Evolutionary conservation across 768 basidiomycete species (phyloP), one percentile per base, ranked within the genome.

Genomic region (Termitomyces eurrhizus): DNA sequence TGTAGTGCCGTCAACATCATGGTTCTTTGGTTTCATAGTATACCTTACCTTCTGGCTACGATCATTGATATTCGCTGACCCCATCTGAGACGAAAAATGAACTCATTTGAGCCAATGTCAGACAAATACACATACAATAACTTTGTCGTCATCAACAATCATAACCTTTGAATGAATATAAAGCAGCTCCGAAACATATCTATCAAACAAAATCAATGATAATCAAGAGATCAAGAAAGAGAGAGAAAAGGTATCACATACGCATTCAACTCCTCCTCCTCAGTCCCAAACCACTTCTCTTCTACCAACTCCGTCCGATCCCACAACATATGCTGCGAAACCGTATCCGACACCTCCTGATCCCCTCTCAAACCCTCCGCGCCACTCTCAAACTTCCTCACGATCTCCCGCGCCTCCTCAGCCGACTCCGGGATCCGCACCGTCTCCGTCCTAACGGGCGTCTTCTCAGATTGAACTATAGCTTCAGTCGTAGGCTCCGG

Each of bases 11-110:
- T 35, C 13, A 67, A 51, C 64, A 61, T 29, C 53, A 33, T 32
- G 33, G 18, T 58, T 24, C 7, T 21, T 35, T 32, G 39, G 8
- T 53, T 33, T 36, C 4, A 37, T 9, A 14, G 8, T 8, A 35
- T 33, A 21, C 4, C 42, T 42, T 61, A 83, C 88, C 81, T 83
- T 88, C 73, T 93, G 92, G 57, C 86, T 89, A 14, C 93, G 86
- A 67, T 95, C 93, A 62, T 95, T 95, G 65, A 95, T 70, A 71
- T 98, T 98, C 16, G 96, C 95, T 45, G 92, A 94, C 37, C 96
- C 95, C 81, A 95, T 90, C 92, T 93, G 24, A 41, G 9, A 36
- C 46, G 6, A 18, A 4, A 18, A 12, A 35, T 58, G 13, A 18
- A 41, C 29, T 24, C 9, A 21, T 11, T 1, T n/a, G n/a, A 44